Conservation (phyloP, 441 rosid genomes). For the Mallotus japonicus region DNA sequence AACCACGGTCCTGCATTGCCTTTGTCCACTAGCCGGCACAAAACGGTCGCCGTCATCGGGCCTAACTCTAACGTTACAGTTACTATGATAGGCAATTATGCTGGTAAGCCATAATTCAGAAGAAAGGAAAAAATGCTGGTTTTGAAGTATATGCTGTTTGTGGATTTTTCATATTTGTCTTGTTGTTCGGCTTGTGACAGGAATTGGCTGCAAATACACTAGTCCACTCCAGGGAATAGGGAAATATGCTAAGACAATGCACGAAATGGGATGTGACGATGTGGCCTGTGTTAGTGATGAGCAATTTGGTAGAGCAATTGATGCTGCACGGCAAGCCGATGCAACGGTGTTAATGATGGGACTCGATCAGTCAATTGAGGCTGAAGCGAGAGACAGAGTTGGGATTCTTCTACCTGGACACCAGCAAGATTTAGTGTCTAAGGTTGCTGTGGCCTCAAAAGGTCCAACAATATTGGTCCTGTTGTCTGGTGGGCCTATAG, state of each 20-base stretch:
- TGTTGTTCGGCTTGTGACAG: conserved; percentile 24
- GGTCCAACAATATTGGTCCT: conserved; percentile 63
- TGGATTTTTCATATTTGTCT: background rate
- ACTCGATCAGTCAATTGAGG: conserved; percentile 82
- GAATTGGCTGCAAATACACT: conserved; percentile 78
- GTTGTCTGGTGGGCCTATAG: conserved; percentile 91
- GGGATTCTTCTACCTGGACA: conserved; percentile 78
- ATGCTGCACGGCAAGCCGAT: conserved; percentile 62
- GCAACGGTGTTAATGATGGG: conserved; percentile 87
- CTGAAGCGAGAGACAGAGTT: conserved; percentile 64
- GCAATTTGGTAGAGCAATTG: conserved; percentile 50
- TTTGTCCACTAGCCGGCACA: conserved; percentile 51
- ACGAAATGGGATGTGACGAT: conserved; percentile 60
- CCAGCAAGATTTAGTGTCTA: conserved; percentile 66
- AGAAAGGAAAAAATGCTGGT: too few relatives aligned
- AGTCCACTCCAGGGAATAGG: conserved; percentile 72
- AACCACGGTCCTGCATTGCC: conserved; percentile 61
- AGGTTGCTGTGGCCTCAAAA: conserved; percentile 50
- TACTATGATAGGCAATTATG: conserved; percentile 90
- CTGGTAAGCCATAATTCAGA: conserved; percentile 39
- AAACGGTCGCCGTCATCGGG: conserved; percentile 68
- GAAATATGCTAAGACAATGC: conserved; percentile 51
- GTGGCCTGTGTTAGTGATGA: conserved; percentile 56
- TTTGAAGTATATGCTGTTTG: too few relatives aligned
- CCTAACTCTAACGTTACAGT: conserved; percentile 70